Evolutionary conservation across 1,284 basidiomycete genomes (phyloP).

Genomic region (Fomes fomentarius): DNA sequence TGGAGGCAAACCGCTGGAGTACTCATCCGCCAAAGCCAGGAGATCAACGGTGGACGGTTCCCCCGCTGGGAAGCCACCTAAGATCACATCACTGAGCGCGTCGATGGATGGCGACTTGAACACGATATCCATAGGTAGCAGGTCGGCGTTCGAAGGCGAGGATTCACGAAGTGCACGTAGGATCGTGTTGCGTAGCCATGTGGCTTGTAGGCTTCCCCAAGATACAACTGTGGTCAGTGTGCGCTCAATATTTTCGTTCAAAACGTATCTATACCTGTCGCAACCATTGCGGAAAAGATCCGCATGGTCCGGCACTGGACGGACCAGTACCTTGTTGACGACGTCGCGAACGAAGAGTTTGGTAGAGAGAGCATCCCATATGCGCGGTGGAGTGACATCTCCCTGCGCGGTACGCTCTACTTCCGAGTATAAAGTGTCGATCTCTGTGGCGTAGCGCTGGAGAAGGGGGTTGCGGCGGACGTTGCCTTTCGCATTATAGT

Average conservation of each 20-base stretch:
- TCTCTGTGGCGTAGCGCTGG: constrained; percentile 37
- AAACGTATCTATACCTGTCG: constrained; percentile 43
- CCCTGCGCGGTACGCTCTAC: constrained; percentile 32
- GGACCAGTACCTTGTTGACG: constrained; percentile 30
- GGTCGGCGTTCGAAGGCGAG: constrained; percentile 23
- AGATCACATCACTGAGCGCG: constrained; percentile 28
- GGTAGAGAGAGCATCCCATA: constrained; percentile 31
- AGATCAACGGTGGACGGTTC: background rate
- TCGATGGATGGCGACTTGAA: constrained; percentile 39
- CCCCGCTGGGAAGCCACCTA: background rate
- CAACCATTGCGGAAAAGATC: constrained; percentile 46
- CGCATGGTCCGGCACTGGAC: constrained; percentile 29
- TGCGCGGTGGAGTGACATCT: constrained; percentile 30
- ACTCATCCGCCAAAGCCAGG: constrained; percentile 14
- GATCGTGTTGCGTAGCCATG: constrained; percentile 44
- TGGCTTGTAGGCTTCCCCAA: constrained; percentile 39
- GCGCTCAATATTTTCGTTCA: too few species aligned
- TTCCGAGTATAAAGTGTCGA: constrained; percentile 36
- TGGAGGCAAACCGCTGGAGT: constrained; percentile 18
- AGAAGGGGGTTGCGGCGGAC: constrained; percentile 36
- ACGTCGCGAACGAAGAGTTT: constrained; percentile 32
- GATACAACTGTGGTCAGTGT: too few species aligned
- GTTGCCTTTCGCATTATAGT: constrained; percentile 40
- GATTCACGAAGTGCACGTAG: constrained; percentile 35
- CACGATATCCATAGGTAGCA: constrained; percentile 36